These are phyloP conservation scores for Pseudogymnoascus sp. DNA, from an alignment of 2,329 filamentous ascomycete genomes.

Conservation along the genomic window DNA sequence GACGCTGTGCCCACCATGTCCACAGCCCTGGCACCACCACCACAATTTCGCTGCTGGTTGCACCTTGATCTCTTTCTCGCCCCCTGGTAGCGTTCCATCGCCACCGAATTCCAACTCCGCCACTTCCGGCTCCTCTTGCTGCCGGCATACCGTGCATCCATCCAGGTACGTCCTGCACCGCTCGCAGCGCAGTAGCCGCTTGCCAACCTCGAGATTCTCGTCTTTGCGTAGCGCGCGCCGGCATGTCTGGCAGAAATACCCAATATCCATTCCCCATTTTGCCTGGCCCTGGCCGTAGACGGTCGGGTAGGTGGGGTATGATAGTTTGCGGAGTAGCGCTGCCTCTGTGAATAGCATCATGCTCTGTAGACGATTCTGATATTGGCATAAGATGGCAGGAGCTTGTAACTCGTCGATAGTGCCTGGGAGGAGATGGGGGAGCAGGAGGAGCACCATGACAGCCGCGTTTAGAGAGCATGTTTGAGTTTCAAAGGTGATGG, in stretches of 20 bases:
- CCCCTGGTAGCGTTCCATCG: background rate
- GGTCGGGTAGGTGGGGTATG: slow-evolving; percentile 42
- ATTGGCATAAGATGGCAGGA: slow-evolving; percentile 47
- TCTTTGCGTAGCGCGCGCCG: slow-evolving; percentile 47
- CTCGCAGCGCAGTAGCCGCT: slow-evolving; percentile 49
- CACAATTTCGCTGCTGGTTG: slow-evolving; percentile 31
- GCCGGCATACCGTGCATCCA: slow-evolving; percentile 51
- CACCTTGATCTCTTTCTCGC: slow-evolving; percentile 10
- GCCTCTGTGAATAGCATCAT: slow-evolving; percentile 54
- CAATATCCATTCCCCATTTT: slow-evolving; percentile 42
- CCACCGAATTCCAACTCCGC: slow-evolving; percentile 31
- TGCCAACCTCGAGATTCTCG: slow-evolving; percentile 30
- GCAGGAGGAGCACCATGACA: slow-evolving; percentile 51
- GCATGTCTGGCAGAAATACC: slow-evolving; percentile 41
- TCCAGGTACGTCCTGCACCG: slow-evolving; percentile 45
- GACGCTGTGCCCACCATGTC: slow-evolving; percentile 52
- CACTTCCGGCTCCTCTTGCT: slow-evolving; percentile 34
- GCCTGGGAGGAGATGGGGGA: slow-evolving; percentile 45
- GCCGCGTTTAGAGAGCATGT: slow-evolving; percentile 51
- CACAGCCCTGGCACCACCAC: slow-evolving; percentile 57
- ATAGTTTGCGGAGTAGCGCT: slow-evolving; percentile 52
- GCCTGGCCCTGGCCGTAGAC: slow-evolving; percentile 48
- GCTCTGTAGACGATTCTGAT: slow-evolving; percentile 50
- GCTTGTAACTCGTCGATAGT: slow-evolving; percentile 50
- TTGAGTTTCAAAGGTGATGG: slow-evolving; percentile 47